Conservation (phyloP, 495 filamentous ascomycete species). For the Hypoxylon fuscum region DNA sequence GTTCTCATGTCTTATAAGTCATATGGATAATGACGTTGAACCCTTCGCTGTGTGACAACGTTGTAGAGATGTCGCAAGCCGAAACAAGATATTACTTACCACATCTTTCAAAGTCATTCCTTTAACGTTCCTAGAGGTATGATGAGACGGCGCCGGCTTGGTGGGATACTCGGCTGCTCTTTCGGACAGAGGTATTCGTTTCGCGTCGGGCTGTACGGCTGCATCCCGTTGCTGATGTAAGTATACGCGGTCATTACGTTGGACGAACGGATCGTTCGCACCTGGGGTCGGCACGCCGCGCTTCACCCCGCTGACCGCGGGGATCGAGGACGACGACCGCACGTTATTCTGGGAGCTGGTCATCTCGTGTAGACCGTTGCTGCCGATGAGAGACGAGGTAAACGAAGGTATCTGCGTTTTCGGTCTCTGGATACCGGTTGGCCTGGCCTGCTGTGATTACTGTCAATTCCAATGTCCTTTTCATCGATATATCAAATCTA, state of each 20-base stretch:
- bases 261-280: constrained; percentile 32
- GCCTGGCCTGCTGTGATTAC: constrained; percentile 16
- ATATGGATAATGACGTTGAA: background rate
- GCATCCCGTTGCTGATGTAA: constrained; percentile 31
- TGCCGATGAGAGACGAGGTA: constrained; percentile 17
- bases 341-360: constrained; percentile 73
- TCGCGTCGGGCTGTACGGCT: constrained; percentile 61
- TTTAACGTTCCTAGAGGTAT: constrained; percentile 24
- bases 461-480: constrained; percentile 15
- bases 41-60: background rate
- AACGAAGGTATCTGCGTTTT: constrained; percentile 23
- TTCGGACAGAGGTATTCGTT: constrained; percentile 67
- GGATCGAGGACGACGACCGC: constrained; percentile 65
- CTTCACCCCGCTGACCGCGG: constrained; percentile 49
- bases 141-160: constrained; percentile 32
- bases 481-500: background rate
- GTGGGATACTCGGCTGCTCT: constrained; percentile 60
- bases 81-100: constrained; percentile 26
- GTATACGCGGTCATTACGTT: constrained; percentile 5
- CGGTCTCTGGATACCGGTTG: constrained; percentile 25
- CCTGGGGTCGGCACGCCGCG: constrained; percentile 48
- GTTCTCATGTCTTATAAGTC: constrained; percentile 6
- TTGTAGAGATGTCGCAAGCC: background rate
- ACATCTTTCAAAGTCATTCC: constrained; percentile 33
- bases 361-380: constrained; percentile 49